These are phyloP conservation scores for Breynia disticha DNA, from an alignment of 441 rosid species.

Conservation along the genomic window DNA sequence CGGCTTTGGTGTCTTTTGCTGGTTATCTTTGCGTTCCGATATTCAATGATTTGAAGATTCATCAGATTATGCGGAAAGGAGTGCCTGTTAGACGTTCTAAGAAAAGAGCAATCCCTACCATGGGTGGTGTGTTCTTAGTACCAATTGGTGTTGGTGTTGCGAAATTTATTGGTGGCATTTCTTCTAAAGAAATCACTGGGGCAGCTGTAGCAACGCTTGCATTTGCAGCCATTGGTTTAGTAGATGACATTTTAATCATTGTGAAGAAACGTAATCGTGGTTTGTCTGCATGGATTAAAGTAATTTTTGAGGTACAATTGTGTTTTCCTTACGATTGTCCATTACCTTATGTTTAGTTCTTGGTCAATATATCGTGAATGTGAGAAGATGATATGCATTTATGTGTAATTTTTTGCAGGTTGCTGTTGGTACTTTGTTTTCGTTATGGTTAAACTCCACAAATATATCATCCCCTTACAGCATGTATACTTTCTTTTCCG, in stretches of 20 bases:
- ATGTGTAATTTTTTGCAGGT: slow-evolving; percentile 35
- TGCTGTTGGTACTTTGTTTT: slow-evolving; percentile 57
- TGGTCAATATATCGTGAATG: background rate
- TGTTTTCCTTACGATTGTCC: background rate
- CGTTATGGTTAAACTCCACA: slow-evolving; percentile 68
- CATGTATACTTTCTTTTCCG: slow-evolving; percentile 91
- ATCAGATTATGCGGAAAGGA: slow-evolving; percentile 31
- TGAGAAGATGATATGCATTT: background rate
- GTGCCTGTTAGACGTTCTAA: slow-evolving; percentile 32
- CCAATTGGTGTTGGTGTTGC: slow-evolving; percentile 74
- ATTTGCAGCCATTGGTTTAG: slow-evolving; percentile 62
- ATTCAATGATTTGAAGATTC: slow-evolving; percentile 45
- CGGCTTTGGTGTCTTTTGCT: slow-evolving; percentile 41
- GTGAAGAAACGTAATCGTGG: slow-evolving; percentile 29
- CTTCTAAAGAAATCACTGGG: slow-evolving; percentile 62
- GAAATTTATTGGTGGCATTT: slow-evolving; percentile 32
- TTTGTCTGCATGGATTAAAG: slow-evolving; percentile 41
- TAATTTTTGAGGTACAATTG: slow-evolving; percentile 50
- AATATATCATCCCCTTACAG: slow-evolving; percentile 75
- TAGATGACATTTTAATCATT: slow-evolving; percentile 49
- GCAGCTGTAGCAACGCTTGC: slow-evolving; percentile 62
- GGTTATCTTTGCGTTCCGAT: slow-evolving; percentile 74
- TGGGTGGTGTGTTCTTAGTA: slow-evolving; percentile 82
- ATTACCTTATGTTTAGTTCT: background rate
- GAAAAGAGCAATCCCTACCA: slow-evolving; percentile 59